Evolutionary conservation across 139 green algal genomes (phyloP).

Genomic region (Coelastrella sp.): DNA sequence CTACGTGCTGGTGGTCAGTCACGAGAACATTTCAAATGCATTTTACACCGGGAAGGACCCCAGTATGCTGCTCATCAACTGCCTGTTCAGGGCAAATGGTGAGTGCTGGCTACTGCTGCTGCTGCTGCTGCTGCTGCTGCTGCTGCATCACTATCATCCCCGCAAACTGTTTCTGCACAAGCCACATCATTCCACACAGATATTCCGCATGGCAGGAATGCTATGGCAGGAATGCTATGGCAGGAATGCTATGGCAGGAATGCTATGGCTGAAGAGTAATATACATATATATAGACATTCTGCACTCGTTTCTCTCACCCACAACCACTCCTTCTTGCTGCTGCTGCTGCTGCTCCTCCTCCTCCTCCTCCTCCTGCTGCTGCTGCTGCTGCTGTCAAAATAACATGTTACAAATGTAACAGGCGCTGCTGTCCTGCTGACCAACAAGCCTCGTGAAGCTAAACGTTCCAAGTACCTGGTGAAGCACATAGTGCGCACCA

Average conservation of each 20-base stretch:
- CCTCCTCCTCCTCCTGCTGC: neutral
- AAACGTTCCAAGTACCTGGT: constrained; percentile 66
- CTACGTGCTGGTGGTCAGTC: constrained; percentile 90
- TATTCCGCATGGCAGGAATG: no score
- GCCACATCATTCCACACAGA: no score
- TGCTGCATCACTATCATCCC: neutral
- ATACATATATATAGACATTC: no score
- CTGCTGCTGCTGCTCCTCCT: neutral
- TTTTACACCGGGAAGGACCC: constrained; percentile 64
- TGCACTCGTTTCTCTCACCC: no score
- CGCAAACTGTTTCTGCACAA: neutral
- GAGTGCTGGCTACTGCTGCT: constrained; percentile 15
- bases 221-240: no score
- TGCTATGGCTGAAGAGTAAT: no score
- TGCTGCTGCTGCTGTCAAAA: neutral
- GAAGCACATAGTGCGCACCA: constrained; percentile 55
- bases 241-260: no score
- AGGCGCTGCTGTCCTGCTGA: constrained; percentile 5
- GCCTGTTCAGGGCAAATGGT: constrained; percentile 94
- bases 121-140: neutral
- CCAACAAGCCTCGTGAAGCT: neutral
- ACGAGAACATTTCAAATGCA: constrained; percentile 97
- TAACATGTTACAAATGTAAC: neutral
- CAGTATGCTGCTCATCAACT: constrained; percentile 98
- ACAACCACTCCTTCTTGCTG: neutral